Evolutionary conservation across 306 rosid species (phyloP).

Genomic region (Purshia tridentata): DNA sequence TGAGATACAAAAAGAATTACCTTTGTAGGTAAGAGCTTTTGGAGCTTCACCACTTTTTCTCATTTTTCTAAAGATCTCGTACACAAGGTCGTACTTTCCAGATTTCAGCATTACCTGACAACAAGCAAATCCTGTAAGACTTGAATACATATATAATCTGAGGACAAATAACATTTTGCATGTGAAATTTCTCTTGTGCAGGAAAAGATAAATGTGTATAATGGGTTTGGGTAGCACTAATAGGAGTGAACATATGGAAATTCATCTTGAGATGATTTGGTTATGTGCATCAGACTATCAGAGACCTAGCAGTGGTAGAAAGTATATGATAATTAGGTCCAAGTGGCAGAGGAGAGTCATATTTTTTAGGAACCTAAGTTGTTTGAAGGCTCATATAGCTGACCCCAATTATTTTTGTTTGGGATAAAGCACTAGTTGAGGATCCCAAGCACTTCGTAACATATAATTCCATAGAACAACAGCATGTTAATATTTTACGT

Average conservation of each 20-base stretch:
- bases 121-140: constrained; percentile 56
- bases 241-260: background rate
- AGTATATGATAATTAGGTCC: background rate
- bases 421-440: background rate
- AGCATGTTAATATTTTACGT: background rate
- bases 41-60: constrained; percentile 65
- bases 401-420: background rate
- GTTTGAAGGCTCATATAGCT: background rate
- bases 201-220: too few species aligned
- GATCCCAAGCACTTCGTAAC: constrained; percentile 20
- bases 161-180: constrained; percentile 26
- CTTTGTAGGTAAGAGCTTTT: constrained; percentile 78
- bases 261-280: background rate
- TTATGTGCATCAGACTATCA: background rate
- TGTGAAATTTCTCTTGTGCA: background rate
- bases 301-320: background rate
- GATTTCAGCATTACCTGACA: constrained; percentile 90
- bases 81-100: constrained; percentile 76
- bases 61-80: constrained; percentile 72
- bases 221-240: background rate
- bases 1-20: constrained; percentile 40
- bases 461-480: background rate
- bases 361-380: too few species aligned
- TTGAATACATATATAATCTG: constrained; percentile 32
- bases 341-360: background rate